Evolutionary conservation across 2,329 filamentous ascomycete genomes (phyloP), one percentile per base, ranked within the genome.

Genomic region (Raffaelea albimanens): DNA sequence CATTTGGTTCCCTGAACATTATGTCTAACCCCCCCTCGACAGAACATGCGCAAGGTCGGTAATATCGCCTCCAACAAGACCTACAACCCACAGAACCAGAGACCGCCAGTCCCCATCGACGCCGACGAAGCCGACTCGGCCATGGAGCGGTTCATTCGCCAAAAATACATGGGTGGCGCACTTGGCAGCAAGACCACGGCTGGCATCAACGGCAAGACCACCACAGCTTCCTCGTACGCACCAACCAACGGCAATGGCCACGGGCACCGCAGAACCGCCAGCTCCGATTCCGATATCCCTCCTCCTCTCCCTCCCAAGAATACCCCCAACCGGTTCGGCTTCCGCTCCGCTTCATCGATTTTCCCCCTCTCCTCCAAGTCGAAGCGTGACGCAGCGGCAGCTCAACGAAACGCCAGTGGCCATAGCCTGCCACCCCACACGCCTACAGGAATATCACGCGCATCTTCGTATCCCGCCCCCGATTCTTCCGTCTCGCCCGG

Each of bases 21-120:
- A 29, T 29, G 25, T 29, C 25, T 29, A 29, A 29, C 25, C 7
- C 25, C 7, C 18, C n/a, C 5, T 16, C 34, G 5, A 3, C 58
- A 96, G 87, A 91, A 84, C 60, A 98, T 98, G 93, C 93, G 87
- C 69, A 85, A 84, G 60, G 83, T 88, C 58, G 93, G 93, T 59
- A 98, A 98, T 62, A 67, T 74, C 43, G 75, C 80, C 38, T 94
- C 88, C 48, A 98, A 98, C 71, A 83, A 85, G 63, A 78, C 81
- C 50, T 96, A 88, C 69, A 98, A 98, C 61, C 85, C 93, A 23
- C 78, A 85, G 56, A 89, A 87, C 65, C 78, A 85, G 57, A 85
- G 82, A 58, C 83, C 93, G 2, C 80, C 91, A 4, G 82, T 96
- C 16, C 90, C 93, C 1, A 76, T 95, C 57, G 93, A 97, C 60